Evolutionary conservation across 441 rosid genomes (phyloP).

Genomic region (Pelargonium myrrhifolium): DNA sequence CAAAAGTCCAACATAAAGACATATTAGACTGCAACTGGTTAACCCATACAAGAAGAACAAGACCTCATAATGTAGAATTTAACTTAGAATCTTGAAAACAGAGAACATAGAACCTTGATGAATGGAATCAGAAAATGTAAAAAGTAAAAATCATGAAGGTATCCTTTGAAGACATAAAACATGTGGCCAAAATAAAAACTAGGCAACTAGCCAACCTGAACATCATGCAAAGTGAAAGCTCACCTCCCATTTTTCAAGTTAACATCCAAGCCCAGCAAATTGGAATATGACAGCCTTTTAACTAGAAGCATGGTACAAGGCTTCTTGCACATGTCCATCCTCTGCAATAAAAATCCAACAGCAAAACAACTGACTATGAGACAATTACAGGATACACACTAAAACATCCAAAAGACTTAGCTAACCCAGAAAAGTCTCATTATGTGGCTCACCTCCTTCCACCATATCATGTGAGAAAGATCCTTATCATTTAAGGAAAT

Average conservation of each 20-base stretch:
- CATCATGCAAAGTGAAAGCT: slow-evolving; percentile 11
- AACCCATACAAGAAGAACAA: no score
- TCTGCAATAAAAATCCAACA: slow-evolving; percentile 36
- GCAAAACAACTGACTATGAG: not conserved
- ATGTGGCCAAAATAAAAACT: not conserved
- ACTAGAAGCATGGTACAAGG: slow-evolving; percentile 68
- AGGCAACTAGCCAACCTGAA: not conserved
- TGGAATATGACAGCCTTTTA: slow-evolving; percentile 61
- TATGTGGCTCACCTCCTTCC: slow-evolving; percentile 65
- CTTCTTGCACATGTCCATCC: slow-evolving; percentile 70
- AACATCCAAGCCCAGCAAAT: slow-evolving; percentile 71
- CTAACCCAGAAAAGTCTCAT: not conserved
- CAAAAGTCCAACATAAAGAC: no score
- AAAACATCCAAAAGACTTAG: not conserved
- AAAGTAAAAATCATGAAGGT: no score
- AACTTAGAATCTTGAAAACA: no score
- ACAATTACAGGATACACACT: not conserved
- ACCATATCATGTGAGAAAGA: slow-evolving; percentile 72
- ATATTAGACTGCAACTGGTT: no score
- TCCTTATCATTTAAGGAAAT: slow-evolving; percentile 51
- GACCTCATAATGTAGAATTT: no score
- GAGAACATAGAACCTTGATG: no score
- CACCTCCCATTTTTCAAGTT: slow-evolving; percentile 80
- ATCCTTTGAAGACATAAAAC: not conserved
- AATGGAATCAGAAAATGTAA: no score